A percentile compares a stretch with the other conserved stretches of the same genome.
These are phyloP conservation scores for Ceratocystis destructans DNA, from an alignment of 2,329 filamentous ascomycete species.

Conservation along the genomic window DNA sequence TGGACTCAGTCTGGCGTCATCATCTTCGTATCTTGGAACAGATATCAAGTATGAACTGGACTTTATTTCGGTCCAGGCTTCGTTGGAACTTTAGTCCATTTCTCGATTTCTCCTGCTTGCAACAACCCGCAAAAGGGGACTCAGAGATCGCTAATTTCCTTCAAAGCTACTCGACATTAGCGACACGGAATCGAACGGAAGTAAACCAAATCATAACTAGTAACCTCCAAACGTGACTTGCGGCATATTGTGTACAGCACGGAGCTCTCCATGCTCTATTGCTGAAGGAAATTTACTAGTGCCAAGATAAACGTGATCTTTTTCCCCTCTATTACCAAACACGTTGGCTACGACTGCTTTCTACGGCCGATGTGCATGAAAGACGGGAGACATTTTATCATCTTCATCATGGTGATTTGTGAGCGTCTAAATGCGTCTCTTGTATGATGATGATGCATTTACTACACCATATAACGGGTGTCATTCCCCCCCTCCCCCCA, in stretches of 20 bases:
- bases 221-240: neutral
- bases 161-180: neutral
- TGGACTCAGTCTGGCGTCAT: neutral
- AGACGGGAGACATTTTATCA: slow-evolving; percentile 35
- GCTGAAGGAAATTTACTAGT: slow-evolving; percentile 44
- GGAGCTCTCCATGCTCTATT: slow-evolving; percentile 38
- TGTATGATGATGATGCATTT: neutral
- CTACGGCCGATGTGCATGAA: slow-evolving; percentile 41
- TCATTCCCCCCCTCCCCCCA: no score
- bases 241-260: slow-evolving; percentile 49
- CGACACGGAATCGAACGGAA: neutral
- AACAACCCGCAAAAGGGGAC: neutral
- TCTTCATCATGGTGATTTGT: neutral
- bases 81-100: neutral
- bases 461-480: no score
- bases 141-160: neutral
- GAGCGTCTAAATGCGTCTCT: neutral
- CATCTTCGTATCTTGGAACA: neutral
- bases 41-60: neutral
- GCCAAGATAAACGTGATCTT: slow-evolving; percentile 34
- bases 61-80: neutral
- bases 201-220: neutral
- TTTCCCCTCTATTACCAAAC: slow-evolving; percentile 45
- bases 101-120: neutral
- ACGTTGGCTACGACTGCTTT: slow-evolving; percentile 30